These are phyloP conservation scores for Gaeumannomyces sp. DNA, from an alignment of 2,329 filamentous ascomycete genomes.

Conservation along the genomic window DNA sequence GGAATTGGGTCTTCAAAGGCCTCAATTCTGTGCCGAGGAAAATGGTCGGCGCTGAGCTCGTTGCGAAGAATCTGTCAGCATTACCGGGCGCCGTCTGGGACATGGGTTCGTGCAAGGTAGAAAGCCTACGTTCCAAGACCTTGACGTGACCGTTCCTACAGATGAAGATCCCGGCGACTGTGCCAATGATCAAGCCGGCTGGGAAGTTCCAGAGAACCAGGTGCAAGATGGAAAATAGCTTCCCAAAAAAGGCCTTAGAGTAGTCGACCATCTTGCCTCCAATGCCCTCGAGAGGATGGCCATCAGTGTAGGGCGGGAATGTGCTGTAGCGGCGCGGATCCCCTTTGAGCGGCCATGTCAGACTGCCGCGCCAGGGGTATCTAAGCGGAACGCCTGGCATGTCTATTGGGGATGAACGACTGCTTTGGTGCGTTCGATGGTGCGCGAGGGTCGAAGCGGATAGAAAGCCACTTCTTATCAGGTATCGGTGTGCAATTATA, in stretches of 20 bases:
- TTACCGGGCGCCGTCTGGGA: not conserved
- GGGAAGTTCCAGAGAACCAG: conserved; percentile 5
- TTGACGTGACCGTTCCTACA: conserved; percentile 3
- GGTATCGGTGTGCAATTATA: not conserved
- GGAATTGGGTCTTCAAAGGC: not conserved
- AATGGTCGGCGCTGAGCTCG: not conserved
- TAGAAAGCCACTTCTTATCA: too few species aligned
- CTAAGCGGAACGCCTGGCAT: conserved; percentile 3
- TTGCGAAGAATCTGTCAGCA: not conserved
- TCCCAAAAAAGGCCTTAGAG: not conserved
- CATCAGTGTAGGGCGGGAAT: conserved; percentile 7
- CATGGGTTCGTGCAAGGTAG: too few species aligned
- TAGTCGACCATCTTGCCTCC: not conserved
- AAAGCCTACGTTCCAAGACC: conserved; percentile 1
- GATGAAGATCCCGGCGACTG: conserved; percentile 1
- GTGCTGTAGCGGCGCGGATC: conserved; percentile 10
- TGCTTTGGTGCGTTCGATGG: too few species aligned
- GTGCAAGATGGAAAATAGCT: not conserved
- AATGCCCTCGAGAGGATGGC: not conserved
- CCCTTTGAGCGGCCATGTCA: conserved; percentile 9
- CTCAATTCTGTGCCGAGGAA: not conserved
- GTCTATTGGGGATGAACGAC: too few species aligned
- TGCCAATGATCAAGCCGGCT: not conserved
- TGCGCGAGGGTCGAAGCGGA: too few species aligned
- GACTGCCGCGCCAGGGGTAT: conserved; percentile 7